A percentile compares a stretch with the other conserved stretches of the same genome.
These are phyloP conservation scores for Trichoderma sp. DNA, from an alignment of 2,329 filamentous ascomycete genomes.

Conservation along the genomic window DNA sequence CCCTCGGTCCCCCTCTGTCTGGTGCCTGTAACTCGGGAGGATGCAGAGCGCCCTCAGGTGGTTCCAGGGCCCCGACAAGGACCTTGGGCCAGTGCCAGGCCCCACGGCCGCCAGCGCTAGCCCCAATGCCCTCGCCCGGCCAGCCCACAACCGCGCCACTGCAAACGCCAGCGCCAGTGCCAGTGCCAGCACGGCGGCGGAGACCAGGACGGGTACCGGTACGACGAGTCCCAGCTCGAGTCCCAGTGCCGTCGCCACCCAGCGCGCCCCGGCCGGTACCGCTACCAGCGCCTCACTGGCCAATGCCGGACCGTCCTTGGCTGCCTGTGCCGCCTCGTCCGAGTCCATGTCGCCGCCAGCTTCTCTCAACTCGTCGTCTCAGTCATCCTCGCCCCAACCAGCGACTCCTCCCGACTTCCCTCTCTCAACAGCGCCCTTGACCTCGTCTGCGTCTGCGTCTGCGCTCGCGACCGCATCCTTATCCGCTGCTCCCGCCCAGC, in stretches of 20 bases:
- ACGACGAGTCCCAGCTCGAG: background rate
- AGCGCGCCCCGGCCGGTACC: constrained; percentile 26
- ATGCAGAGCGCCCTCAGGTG: constrained; percentile 36
- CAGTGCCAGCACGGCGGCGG: constrained; percentile 23
- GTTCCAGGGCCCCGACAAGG: constrained; percentile 38
- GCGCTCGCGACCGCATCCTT: background rate
- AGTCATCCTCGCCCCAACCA: constrained; percentile 44
- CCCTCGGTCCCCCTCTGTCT: background rate
- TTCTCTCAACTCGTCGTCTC: constrained; percentile 41
- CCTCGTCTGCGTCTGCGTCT: constrained; percentile 28
- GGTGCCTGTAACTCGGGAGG: constrained; percentile 16
- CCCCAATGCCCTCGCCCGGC: constrained; percentile 23
- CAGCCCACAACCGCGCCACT: constrained; percentile 25
- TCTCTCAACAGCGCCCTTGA: constrained; percentile 32
- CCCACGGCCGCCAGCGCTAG: constrained; percentile 23
- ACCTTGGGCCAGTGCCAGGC: constrained; percentile 22
- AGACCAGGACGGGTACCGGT: constrained; percentile 12
- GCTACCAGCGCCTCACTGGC: constrained; percentile 27
- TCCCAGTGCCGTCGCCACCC: constrained; percentile 30
- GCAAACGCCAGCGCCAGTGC: constrained; percentile 31
- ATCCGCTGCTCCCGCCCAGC: constrained; percentile 25
- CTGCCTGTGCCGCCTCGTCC: constrained; percentile 30
- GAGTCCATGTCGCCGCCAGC: constrained; percentile 36
- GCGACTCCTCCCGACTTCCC: constrained; percentile 37
- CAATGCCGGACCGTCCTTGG: constrained; percentile 28